Evolutionary conservation across 169 alveolate species (phyloP).

Genomic region (Besnoitia besnoiti): DNA sequence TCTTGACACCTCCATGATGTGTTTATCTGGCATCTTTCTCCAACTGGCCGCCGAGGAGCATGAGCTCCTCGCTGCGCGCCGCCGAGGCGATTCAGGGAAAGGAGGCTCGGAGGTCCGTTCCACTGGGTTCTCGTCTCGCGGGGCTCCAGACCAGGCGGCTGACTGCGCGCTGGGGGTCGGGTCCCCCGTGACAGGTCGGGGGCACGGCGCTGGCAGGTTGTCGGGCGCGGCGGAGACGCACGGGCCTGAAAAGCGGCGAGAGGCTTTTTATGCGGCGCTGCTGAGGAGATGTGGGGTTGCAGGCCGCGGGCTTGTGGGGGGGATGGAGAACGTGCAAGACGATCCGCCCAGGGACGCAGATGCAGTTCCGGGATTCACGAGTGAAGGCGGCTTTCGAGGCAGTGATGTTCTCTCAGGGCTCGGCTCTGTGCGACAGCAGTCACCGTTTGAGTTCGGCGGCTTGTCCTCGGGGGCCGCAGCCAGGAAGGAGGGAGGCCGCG

Average conservation of each 20-base stretch:
- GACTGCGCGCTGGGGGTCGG: neutral
- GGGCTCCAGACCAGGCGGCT: neutral
- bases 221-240: too few species aligned
- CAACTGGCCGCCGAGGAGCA: conserved; percentile 62
- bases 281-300: conserved; percentile 5
- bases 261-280: neutral
- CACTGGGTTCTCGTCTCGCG: too few species aligned
- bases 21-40: neutral
- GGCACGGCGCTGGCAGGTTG: neutral
- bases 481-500: neutral
- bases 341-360: neutral
- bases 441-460: neutral
- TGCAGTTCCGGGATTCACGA: neutral
- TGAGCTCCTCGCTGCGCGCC: conserved; percentile 10
- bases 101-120: neutral
- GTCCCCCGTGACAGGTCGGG: neutral
- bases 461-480: neutral
- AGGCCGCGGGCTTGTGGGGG: too few species aligned
- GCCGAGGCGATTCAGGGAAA: neutral
- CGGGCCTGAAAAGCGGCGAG: neutral
- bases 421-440: too few species aligned
- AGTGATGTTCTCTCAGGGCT: too few species aligned
- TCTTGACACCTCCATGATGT: neutral
- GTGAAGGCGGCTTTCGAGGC: too few species aligned
- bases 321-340: too few species aligned